Conservation (phyloP, 1,139 yeast species). For the Candida frijolesensis region DNA sequence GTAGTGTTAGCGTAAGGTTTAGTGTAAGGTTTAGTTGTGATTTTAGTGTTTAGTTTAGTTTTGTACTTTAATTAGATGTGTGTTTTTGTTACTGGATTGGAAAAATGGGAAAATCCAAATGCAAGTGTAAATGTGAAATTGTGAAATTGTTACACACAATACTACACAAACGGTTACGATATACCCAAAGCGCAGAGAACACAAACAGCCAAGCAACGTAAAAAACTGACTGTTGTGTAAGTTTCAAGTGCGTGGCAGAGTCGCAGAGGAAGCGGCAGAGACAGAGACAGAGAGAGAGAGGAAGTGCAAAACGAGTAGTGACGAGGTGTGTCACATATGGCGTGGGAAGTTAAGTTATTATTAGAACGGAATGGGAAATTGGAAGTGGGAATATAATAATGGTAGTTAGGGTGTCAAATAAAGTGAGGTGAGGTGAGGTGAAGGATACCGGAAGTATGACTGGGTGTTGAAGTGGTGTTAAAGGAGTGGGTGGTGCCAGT, state of each 20-base stretch:
- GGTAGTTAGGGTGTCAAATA: too few species aligned
- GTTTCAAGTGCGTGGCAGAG: background rate
- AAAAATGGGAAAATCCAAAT: background rate
- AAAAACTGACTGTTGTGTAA: background rate
- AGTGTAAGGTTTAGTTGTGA: background rate
- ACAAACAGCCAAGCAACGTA: background rate
- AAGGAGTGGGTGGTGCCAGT: background rate
- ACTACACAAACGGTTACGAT: background rate
- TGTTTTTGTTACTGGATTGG: conserved; percentile 1
- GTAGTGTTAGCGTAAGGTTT: background rate
- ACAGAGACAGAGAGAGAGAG: background rate
- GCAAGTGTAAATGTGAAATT: background rate
- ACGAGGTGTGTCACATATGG: too few species aligned
- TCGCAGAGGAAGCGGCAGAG: background rate
- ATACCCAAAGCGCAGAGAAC: background rate
- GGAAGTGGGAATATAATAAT: too few species aligned
- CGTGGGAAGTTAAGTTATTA: too few species aligned
- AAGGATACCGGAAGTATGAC: too few species aligned
- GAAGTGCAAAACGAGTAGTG: background rate
- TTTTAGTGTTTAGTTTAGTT: background rate
- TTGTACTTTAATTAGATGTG: conserved; percentile 2
- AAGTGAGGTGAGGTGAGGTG: too few species aligned
- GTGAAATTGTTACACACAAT: background rate
- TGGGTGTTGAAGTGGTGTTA: background rate
- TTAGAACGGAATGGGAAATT: too few species aligned